Base-by-base conservation (phyloP, 139 green algal genomes). In the Chlamydomonas sp. region DNA sequence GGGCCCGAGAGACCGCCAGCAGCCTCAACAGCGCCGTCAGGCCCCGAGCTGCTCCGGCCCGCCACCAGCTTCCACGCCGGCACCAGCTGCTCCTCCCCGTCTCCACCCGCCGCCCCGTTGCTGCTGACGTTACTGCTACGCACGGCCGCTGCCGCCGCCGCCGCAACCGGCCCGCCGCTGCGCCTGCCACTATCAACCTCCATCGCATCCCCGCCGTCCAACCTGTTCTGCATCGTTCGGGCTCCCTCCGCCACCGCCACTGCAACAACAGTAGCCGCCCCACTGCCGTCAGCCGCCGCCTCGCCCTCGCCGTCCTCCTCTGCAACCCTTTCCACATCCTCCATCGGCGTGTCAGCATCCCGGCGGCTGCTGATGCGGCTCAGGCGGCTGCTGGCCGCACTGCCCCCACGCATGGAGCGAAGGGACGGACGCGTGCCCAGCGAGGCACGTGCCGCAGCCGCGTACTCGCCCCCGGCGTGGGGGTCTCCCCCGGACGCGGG, bases 321-420 rank as follows among this genome's bases (percentile, higher is more conserved):
- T 15, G 9, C 14, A 12, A 7, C 14, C 68, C 4, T 5, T 15
- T 74, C 68, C 68, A 7, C 68, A 7, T 18, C 68, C 14, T 12
- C 68, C 68, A 31, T 20, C 68, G 18, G 14, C 31, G 31, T 49
- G 4, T 20, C 68, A 4, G 14, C 15, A 2, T 87, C 83, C 9
- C 62, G 61, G 7, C 7, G 73, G 73, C 72, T 87, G 83, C 72
- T 87, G 1, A 81, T 62, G 14, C 83, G 83, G 83, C 83, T 81
- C 1, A 87, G 83, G n/a, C 83, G 72, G 83, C 83, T 87, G 63
- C 83, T 80, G 31, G 9, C 31, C 31, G 31, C 49, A 60, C 82
- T 86, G 20, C 74, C 71, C 79, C 71, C 60, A 1, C 17, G 76
- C 49, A 85, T 5, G 4, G 57, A 69, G 17, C 80, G 68, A n/a